A percentile compares a stretch with the other conserved stretches of the same genome.
Evolutionary conservation across 257 asterid species (phyloP).

Genomic region (Ilex aquifolium): DNA sequence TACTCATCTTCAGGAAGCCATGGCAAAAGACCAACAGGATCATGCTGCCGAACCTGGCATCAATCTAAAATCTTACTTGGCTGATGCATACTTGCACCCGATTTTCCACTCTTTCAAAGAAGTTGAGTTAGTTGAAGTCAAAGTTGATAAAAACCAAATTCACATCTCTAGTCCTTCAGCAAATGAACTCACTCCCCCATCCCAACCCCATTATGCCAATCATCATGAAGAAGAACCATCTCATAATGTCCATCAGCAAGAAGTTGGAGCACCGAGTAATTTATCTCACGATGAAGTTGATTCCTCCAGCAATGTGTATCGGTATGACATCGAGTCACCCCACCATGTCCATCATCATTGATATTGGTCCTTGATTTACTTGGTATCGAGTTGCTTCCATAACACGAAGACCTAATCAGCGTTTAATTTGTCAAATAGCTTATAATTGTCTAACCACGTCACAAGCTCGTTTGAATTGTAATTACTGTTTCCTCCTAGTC

Average conservation of each 20-base stretch:
- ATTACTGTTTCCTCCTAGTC: no score
- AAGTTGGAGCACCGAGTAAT: conserved; percentile 35
- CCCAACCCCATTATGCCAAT: conserved; percentile 31
- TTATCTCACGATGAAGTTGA: conserved; percentile 37
- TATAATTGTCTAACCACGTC: no score
- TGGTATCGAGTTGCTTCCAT: no score
- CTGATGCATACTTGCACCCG: conserved; percentile 93
- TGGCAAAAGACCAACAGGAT: conserved; percentile 66
- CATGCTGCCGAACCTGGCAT: conserved; percentile 41
- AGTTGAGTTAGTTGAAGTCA: conserved; percentile 60
- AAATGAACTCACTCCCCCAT: conserved; percentile 47
- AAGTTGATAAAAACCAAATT: conserved; percentile 34
- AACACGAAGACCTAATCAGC: no score
- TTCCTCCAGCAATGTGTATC: conserved; percentile 12
- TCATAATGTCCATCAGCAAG: conserved; percentile 39
- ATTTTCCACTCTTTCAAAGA: conserved; percentile 82
- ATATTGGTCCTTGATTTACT: not conserved
- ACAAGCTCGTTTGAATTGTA: no score
- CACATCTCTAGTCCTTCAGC: conserved; percentile 31
- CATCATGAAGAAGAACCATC: conserved; percentile 35
- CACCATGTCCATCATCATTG: conserved; percentile 33
- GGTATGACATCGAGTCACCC: conserved; percentile 29
- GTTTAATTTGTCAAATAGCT: no score
- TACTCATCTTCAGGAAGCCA: conserved; percentile 68
- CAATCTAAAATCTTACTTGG: conserved; percentile 53